Evolutionary conservation across 1,139 yeast species (phyloP), one percentile per base, ranked within the genome.

Genomic region (Lodderomyces pseudojiufengensis): DNA sequence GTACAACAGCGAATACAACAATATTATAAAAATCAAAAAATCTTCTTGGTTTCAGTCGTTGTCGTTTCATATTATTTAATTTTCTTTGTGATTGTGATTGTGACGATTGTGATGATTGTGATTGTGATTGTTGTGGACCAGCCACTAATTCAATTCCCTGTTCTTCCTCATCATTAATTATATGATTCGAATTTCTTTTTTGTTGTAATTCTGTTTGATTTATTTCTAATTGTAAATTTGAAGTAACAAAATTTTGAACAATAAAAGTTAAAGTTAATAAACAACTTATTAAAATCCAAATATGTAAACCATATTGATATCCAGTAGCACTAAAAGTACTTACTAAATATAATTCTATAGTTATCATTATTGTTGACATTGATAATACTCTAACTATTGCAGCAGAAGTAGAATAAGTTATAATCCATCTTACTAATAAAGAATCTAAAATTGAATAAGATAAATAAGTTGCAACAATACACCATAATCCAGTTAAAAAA

Each of bases 1-100:
- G 98, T 5, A 92, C 96, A 36, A 92, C 97, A 1, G 97, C 97
- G 65, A 86, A 92, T 1, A 92, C 97, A 1, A 85, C 90, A 33
- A 92, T 84, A 48, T 85, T 87, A 58, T 88, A 84, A 41, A 82
- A 68, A 52, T 84, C 88, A 45, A 92, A 77, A 44, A 88, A 84
- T 37, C 90, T 62, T 30, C 75, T 71, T 23, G 70, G 54, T 39
- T 58, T 50, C 36, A 64, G n/a, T n/a, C n/a, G 64, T 8, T 66
- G 25, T 3, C 30, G 22, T 9, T 30, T 31, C 9, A 24, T 34
- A 2, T 21, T 33, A 9, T 23, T 25, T 23, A n/a, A n/a, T n/a
- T n/a, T n/a, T n/a, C n/a, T n/a, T n/a, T n/a, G n/a, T n/a, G n/a
- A n/a, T n/a, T n/a, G n/a, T n/a, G n/a, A n/a, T n/a, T n/a, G n/a